Percentiles rank a stretch among this genome's conserved stretches.
These are phyloP conservation scores for Adansonia madagascariensis DNA, from an alignment of 441 rosid genomes.

Conservation along the genomic window DNA sequence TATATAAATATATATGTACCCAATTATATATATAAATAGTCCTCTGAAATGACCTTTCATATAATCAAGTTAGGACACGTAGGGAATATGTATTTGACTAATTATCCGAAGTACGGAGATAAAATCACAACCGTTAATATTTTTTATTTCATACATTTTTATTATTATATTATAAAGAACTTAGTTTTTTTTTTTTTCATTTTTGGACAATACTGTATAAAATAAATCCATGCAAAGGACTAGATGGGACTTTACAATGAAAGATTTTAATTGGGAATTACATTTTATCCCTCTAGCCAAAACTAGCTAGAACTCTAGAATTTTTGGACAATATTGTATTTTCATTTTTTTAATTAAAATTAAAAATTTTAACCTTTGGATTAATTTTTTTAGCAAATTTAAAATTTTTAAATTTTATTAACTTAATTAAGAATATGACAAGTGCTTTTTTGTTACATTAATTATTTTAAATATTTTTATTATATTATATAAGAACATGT, in stretches of 20 bases:
- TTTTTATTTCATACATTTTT: not conserved
- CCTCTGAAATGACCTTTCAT: slow-evolving; percentile 45
- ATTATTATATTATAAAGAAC: not conserved
- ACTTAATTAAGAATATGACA: too few relatives aligned
- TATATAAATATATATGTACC: not conserved
- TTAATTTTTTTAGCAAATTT: too few relatives aligned
- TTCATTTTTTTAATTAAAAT: too few relatives aligned
- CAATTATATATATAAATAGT: not conserved
- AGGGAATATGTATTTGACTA: slow-evolving; percentile 36
- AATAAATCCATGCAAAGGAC: not conserved
- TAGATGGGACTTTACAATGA: not conserved
- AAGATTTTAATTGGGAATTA: not conserved
- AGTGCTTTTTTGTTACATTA: too few relatives aligned
- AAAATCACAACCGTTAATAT: slow-evolving; percentile 24
- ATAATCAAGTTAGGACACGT: slow-evolving; percentile 34
- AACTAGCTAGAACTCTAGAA: not conserved
- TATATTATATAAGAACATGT: too few relatives aligned
- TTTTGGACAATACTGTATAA: not conserved
- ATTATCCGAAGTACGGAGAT: slow-evolving; percentile 19
- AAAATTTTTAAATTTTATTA: too few relatives aligned
- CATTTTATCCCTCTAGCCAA: not conserved
- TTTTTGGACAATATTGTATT: too few relatives aligned
- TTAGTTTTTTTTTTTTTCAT: not conserved
- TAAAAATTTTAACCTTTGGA: too few relatives aligned
- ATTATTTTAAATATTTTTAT: too few relatives aligned